Conservation (phyloP, 306 rosid genomes). For the Dryas octopetala region DNA sequence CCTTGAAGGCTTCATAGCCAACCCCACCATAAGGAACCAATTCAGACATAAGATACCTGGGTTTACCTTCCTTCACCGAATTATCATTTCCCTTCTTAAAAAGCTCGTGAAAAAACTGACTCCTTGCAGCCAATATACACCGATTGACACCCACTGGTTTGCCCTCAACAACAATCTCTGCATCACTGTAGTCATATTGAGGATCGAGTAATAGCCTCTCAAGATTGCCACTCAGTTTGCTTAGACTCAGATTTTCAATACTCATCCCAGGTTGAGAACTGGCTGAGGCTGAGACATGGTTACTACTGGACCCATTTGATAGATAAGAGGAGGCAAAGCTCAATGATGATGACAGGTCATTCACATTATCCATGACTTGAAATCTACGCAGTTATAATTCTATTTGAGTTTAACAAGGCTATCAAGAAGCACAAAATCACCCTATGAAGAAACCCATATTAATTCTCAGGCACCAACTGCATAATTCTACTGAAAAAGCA, state of each 20-base stretch:
- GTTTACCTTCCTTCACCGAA: constrained; percentile 54
- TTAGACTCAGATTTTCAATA: constrained; percentile 61
- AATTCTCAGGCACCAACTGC: constrained; percentile 11
- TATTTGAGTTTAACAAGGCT: constrained; percentile 23
- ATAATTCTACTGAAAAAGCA: constrained; percentile 6
- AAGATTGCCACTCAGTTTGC: constrained; percentile 74
- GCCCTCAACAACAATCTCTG: constrained; percentile 72
- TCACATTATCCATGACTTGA: constrained; percentile 55
- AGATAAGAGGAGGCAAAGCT: constrained; percentile 69
- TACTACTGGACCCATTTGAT: constrained; percentile 63
- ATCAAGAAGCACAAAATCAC: constrained; percentile 20
- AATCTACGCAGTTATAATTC: not conserved
- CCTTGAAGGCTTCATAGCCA: constrained; percentile 70
- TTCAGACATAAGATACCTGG: constrained; percentile 63
- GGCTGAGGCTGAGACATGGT: constrained; percentile 42
- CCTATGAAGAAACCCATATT: constrained; percentile 8
- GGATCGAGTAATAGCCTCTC: constrained; percentile 63
- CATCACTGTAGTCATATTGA: constrained; percentile 70
- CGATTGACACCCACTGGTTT: constrained; percentile 64
- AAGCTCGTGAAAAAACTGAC: constrained; percentile 72
- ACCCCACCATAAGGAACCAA: constrained; percentile 63
- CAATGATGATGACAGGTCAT: constrained; percentile 69
- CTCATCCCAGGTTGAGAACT: constrained; percentile 40
- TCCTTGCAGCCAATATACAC: constrained; percentile 73
- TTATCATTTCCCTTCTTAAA: constrained; percentile 56